Base-by-base conservation (phyloP, 257 asterid species). In the Rhazya stricta region DNA sequence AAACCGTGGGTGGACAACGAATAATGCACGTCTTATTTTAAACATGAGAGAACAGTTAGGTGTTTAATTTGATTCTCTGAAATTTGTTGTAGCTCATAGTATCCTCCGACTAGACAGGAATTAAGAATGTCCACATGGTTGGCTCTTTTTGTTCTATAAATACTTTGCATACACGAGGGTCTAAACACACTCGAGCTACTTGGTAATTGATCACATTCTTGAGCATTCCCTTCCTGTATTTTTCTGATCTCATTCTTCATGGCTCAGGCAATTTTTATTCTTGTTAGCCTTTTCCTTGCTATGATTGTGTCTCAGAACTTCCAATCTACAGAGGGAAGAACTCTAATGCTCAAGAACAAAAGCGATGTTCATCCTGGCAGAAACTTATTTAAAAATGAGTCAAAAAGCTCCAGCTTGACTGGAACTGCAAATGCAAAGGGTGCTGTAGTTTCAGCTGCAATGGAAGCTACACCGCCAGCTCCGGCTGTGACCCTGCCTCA, bases 81-180 rank as follows among this genome's bases (percentile, higher is more conserved):
- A 25, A 54, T 25, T 29, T 18, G 62, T 76, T 27, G 73, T 50
- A 56, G 10, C 41, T 6, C 58, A 73, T 27, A 77, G 83, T 78
- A 75, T 83, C 37, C 83, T 84, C 88, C 87, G 45, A 79, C 72
- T 79, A 78, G 76, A 48, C 69, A 41, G 91, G 86, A 80, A 60
- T 51, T 67, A 70, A 45, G 16, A 71, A 76, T 56, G 53, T 72
- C 62, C 81, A 66, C 21, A 69, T 39, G 32, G 54, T 45, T 78
- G 30, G 36, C 69, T 39, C 37, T 67, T 54, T 73, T 62, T 42
- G 50, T 32, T 79, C 84, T 86, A 87, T 89, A 87, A 83, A 84
- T 87, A 83, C 83, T 73, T 11, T 3, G 18, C 67, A 43, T 71
- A 77, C 61, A 36, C 56, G 65, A 63, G 67, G 41, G 57, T 54